phyloP scores from a whole-genome alignment of 2,329 filamentous ascomycete genomes.

The Paecilomyces sp. region DNA sequence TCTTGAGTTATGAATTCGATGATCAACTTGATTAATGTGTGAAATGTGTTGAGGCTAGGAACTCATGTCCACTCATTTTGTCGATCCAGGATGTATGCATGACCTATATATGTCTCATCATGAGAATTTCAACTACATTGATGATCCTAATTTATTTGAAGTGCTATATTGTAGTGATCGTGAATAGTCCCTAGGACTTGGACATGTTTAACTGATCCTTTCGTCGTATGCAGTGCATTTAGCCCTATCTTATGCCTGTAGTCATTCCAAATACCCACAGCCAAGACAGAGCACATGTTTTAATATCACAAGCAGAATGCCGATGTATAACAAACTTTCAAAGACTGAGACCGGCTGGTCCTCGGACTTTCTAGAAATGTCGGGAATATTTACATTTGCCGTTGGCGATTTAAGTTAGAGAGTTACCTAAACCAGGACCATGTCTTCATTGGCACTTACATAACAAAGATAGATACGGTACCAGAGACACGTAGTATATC shows the following conservation, averaged over 20 bases:
- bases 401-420: too few species aligned
- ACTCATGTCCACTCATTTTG: background rate
- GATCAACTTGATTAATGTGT: background rate
- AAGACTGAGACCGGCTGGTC: too few species aligned
- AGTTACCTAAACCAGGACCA: too few species aligned
- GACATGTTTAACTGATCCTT: background rate
- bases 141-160: background rate
- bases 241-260: background rate
- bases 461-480: too few species aligned
- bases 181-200: background rate
- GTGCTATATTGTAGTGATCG: background rate
- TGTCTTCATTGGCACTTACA: too few species aligned
- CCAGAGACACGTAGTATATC: too few species aligned
- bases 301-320: background rate
- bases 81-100: background rate
- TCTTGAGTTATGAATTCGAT: background rate
- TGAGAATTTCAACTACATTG: background rate
- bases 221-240: too few species aligned
- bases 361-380: too few species aligned
- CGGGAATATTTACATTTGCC: too few species aligned
- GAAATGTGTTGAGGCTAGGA: background rate
- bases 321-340: too few species aligned
- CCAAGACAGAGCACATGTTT: background rate
- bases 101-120: background rate
- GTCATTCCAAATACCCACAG: background rate